Evolutionary conservation across 2,329 filamentous ascomycete species (phyloP), one percentile per base, ranked within the genome.

Genomic region (Botrytis fabae): DNA sequence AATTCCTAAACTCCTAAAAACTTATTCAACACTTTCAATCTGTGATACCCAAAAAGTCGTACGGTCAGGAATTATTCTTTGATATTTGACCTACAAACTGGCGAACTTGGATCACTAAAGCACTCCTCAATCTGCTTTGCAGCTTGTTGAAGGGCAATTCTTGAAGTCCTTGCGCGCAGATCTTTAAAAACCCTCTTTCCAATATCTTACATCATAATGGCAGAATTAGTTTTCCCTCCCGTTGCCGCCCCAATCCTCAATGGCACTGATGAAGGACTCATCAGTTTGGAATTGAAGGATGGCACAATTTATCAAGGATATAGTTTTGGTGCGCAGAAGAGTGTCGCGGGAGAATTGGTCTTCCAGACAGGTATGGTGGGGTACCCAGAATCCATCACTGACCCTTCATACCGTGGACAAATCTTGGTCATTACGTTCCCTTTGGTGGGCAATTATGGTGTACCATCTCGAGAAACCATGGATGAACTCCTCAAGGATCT

Each of bases 311-410:
- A 94, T 87, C 93, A 97, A 82, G 96, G 96, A 79, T 94, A 93
- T 86, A 97, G 94, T 88, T 99, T 99, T 82, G 96, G 96, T 84
- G 95, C 95, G 76, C 88, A 93, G 81, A 97, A 95, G 88, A 97
- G 93, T 85, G 90, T 97, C 80, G 93, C 95, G 77, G 96, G 96
- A 83, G 96, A 99, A 87, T 88, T 99, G 82, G 96, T 99, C 84
- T 99, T 99, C 86, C 95, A 98, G 88, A 99, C 96, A 73, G 96
- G 96, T 84, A 97, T 98, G 95, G 96, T 98, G 79, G 96, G 96
- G 81, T 99, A 99, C 83, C 95, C 96, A 60, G 96, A 99, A 86
- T 97, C 92, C 65, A 88, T 96, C 79, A 95, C 93, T 75, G 93
- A 96, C 81, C 93, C 93, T 77, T 95, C 93, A 68, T 95, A 96